Percentiles rank a stretch among this genome's conserved stretches.
These are phyloP conservation scores for Claviceps arundinis DNA, from an alignment of 2,329 filamentous ascomycete species.

Conservation along the genomic window DNA sequence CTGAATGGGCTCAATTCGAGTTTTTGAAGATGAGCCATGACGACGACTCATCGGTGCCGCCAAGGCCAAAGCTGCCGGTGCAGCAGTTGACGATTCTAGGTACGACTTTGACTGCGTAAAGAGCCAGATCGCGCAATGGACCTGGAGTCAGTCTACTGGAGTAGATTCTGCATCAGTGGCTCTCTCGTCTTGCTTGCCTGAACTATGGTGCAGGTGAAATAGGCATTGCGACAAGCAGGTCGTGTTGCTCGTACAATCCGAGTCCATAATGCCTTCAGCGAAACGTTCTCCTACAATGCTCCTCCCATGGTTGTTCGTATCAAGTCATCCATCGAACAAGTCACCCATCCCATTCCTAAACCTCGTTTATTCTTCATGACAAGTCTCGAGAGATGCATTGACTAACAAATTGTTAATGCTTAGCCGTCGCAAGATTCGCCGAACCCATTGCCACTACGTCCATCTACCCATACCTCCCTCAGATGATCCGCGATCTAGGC, in stretches of 20 bases:
- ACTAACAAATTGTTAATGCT: background rate
- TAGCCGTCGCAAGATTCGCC: constrained; percentile 66
- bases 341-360: background rate
- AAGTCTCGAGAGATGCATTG: background rate
- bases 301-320: background rate
- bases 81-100: constrained; percentile 68
- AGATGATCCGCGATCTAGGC: constrained; percentile 74
- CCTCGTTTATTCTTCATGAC: too few species aligned
- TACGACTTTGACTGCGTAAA: constrained; percentile 27
- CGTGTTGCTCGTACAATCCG: too few species aligned
- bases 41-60: constrained; percentile 9
- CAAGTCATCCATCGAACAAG: background rate
- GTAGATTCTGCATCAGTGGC: background rate
- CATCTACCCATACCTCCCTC: constrained; percentile 57
- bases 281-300: background rate
- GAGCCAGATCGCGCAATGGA: background rate
- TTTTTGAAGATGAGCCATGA: constrained; percentile 4
- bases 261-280: background rate
- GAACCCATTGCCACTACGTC: constrained; percentile 63
- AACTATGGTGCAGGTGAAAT: background rate
- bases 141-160: background rate
- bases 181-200: background rate
- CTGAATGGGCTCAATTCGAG: background rate
- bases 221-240: background rate
- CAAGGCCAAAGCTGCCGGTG: constrained; percentile 51